A percentile compares a stretch with the other conserved stretches of the same genome.
phyloP scores from a whole-genome alignment of 2,329 filamentous ascomycete genomes.

The Pseudodiploospora longispora region DNA sequence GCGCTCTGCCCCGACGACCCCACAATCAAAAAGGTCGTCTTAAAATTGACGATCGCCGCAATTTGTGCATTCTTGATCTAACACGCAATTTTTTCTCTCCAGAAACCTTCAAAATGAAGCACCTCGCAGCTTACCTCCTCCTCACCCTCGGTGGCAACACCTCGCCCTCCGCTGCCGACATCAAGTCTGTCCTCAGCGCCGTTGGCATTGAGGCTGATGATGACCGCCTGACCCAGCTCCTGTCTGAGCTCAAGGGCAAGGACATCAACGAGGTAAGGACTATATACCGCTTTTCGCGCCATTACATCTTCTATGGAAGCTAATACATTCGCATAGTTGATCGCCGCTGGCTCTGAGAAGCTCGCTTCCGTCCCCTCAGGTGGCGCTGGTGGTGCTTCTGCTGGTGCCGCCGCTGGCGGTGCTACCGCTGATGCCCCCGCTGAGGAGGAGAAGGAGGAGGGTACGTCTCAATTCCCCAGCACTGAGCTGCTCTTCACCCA shows the following conservation, averaged over 20 bases:
- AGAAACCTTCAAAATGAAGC: conserved; percentile 76
- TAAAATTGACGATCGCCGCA: not conserved
- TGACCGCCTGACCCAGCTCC: conserved; percentile 77
- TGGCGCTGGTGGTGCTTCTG: conserved; percentile 67
- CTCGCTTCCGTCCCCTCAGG: conserved; percentile 96
- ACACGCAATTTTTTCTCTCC: conserved; percentile 11
- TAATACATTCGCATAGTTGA: conserved; percentile 55
- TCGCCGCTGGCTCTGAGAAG: conserved; percentile 82
- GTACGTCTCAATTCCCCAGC: conserved; percentile 3
- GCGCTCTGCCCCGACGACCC: not conserved
- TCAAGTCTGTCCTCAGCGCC: conserved; percentile 83
- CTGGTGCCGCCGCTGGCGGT: conserved; percentile 59
- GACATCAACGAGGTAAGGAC: conserved; percentile 78
- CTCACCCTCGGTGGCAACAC: conserved; percentile 88
- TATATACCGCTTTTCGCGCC: not conserved
- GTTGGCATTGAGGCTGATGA: conserved; percentile 92
- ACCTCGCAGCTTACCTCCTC: conserved; percentile 98
- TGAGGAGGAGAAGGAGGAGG: conserved; percentile 73
- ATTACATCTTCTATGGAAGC: not conserved
- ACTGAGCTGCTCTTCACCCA: not conserved
- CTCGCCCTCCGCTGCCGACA: conserved; percentile 74
- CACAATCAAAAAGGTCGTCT: conserved; percentile 24
- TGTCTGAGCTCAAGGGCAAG: conserved; percentile 88
- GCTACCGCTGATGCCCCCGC: conserved; percentile 55
- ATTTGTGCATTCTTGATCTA: conserved; percentile 1